Conservation (phyloP, 2,329 filamentous ascomycete species). For the Colletotrichum chlorophyti region DNA sequence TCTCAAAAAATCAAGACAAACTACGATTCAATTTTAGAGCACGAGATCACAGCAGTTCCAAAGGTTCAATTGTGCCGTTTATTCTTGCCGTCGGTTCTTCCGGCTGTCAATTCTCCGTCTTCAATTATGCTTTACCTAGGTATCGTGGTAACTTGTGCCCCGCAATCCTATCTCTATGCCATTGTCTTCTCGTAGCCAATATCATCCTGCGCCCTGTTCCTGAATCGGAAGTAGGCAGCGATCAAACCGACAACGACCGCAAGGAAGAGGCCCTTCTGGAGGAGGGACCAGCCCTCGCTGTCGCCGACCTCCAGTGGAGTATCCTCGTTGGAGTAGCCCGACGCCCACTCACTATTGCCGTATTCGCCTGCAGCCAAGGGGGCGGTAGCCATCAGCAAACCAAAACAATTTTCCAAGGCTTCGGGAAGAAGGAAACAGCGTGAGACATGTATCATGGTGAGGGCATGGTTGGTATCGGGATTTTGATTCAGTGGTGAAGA, state of each 20-base stretch:
- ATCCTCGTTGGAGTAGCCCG: constrained; percentile 43
- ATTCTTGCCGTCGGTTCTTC: background rate
- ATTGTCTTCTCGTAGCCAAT: constrained; percentile 52
- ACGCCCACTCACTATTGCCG: constrained; percentile 45
- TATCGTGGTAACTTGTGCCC: background rate
- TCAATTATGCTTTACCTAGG: background rate
- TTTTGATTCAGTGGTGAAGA: constrained; percentile 7
- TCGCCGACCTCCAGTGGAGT: constrained; percentile 34
- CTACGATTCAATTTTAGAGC: background rate
- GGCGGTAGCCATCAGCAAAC: constrained; percentile 41
- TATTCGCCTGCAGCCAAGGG: constrained; percentile 40
- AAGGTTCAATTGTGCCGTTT: no score
- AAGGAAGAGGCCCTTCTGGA: constrained; percentile 60
- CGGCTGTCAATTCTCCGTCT: background rate
- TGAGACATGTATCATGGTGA: constrained; percentile 1
- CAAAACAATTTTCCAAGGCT: constrained; percentile 33
- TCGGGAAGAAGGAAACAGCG: constrained; percentile 6
- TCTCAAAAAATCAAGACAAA: background rate
- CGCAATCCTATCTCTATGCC: constrained; percentile 39
- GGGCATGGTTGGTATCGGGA: background rate
- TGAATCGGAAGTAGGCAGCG: constrained; percentile 51
- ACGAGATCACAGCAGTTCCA: background rate
- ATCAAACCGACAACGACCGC: constrained; percentile 54
- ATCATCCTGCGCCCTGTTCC: constrained; percentile 36
- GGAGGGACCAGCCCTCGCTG: constrained; percentile 47